Base-by-base conservation (phyloP, 2,329 filamentous ascomycete species). In the Claviceps humidiphila region DNA sequence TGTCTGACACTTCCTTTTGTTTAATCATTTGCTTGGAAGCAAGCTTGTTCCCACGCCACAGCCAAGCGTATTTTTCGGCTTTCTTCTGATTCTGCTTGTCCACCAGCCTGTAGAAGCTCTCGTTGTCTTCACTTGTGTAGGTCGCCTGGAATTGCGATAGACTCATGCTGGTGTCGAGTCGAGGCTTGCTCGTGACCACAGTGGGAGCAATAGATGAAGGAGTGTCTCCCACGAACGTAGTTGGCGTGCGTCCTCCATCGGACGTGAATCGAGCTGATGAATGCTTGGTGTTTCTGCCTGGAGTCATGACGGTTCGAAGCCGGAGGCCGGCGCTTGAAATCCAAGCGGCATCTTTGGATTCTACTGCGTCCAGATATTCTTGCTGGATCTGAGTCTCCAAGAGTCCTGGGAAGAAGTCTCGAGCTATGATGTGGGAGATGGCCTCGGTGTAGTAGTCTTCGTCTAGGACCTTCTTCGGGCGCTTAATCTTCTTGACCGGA, bases 91-190 rank as follows among this genome's bases (percentile, higher is more conserved):
- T 98, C 63, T 96, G 89, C 61, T 84, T 87, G 69, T 98, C 93
- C 30, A 97, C 73, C 1, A 98, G 75, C 60, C 84, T 85, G 68
- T 95, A 95, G 71, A 98, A 97, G 60, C 87, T 94, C 64, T 96
- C 93, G 63, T 97, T 97, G 66, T 98, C 93, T 67, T 98, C 93
- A 62, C 89, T 95, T 1, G 91, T 98, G 69, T 96, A 97, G 59
- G 87, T 91, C 3, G 86, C 78, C 64, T 98, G 93, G 61, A 96
- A 98, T 1, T 84, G 80, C 51, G 84, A 81, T 1, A 98, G 76
- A 54, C 85, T 89, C 74, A 97, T 81, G 59, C 84, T 84, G 43
- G 84, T 81, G 64, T 95, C 84, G 17, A 88, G 73, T 37, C 75
- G 68, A 53, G 71, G 71, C 51, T 69, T 72, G 49, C 69, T 65